Evolutionary conservation across 2,329 filamentous ascomycete species (phyloP).

Genomic region (Bipolaris gigantea): DNA sequence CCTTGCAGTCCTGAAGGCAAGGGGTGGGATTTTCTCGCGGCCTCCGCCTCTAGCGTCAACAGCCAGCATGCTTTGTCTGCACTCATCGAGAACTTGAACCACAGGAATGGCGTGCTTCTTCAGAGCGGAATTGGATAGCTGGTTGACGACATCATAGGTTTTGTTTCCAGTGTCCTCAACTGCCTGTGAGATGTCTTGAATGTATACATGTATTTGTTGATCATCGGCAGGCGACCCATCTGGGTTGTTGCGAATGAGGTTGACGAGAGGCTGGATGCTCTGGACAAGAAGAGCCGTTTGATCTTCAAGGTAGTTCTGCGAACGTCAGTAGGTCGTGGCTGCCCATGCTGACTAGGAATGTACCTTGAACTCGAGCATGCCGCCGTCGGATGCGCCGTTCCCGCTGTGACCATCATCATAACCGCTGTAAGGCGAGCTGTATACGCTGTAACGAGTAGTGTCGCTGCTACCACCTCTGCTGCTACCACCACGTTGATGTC

Average conservation of each 20-base stretch:
- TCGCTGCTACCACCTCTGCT: constrained; percentile 44
- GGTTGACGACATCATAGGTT: constrained; percentile 57
- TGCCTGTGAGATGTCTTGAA: constrained; percentile 69
- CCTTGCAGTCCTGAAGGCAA: constrained; percentile 83
- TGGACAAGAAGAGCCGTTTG: constrained; percentile 78
- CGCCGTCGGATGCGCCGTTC: constrained; percentile 32
- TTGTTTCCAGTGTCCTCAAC: constrained; percentile 70
- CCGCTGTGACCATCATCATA: constrained; percentile 40
- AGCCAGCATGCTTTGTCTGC: constrained; percentile 67
- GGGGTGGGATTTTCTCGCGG: constrained; percentile 69
- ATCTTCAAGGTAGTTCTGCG: constrained; percentile 75
- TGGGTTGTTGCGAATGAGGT: constrained; percentile 59
- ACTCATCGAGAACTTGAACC: constrained; percentile 61
- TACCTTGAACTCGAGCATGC: constrained; percentile 64
- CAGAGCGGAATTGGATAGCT: constrained; percentile 55
- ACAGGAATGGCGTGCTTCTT: constrained; percentile 56
- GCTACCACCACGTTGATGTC: constrained; percentile 33
- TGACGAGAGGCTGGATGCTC: constrained; percentile 78
- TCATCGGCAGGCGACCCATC: constrained; percentile 36
- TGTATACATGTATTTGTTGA: constrained; percentile 64
- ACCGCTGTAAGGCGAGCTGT: constrained; percentile 43
- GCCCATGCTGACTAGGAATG: constrained; percentile 19
- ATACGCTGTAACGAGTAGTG: constrained; percentile 40
- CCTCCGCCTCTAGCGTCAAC: constrained; percentile 62
- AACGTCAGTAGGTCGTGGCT: constrained; percentile 14